These are phyloP conservation scores for Mycothermus thermophilus DNA, from an alignment of 495 filamentous ascomycete genomes.

Conservation along the genomic window DNA sequence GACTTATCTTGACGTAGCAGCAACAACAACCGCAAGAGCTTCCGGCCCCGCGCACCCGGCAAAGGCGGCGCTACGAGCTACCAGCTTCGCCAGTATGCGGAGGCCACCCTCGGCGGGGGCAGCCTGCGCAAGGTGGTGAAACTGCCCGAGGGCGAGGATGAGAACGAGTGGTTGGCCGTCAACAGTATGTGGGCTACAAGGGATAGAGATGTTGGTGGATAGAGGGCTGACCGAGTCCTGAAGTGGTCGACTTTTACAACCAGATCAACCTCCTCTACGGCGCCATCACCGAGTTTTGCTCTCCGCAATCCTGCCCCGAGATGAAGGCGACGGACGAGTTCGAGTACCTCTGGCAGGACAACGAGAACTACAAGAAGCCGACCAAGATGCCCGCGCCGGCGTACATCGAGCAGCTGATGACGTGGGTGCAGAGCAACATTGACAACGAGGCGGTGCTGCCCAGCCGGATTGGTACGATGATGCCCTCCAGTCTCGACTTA, in stretches of 20 bases:
- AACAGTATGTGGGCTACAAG: slow-evolving; percentile 63
- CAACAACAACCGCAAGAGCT: slow-evolving; percentile 75
- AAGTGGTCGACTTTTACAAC: slow-evolving; percentile 99
- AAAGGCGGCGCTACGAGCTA: slow-evolving; percentile 84
- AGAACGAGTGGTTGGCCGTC: slow-evolving; percentile 95
- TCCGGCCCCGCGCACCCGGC: slow-evolving; percentile 75
- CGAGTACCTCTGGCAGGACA: slow-evolving; percentile 98
- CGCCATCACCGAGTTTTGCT: slow-evolving; percentile 98
- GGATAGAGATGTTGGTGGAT: too few relatives aligned
- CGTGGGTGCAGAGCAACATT: slow-evolving; percentile 87
- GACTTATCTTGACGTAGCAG: slow-evolving; percentile 41
- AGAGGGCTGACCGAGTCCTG: too few relatives aligned
- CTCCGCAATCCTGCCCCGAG: slow-evolving; percentile 87
- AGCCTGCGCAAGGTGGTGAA: slow-evolving; percentile 93
- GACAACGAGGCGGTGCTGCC: slow-evolving; percentile 94
- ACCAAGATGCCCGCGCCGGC: slow-evolving; percentile 96
- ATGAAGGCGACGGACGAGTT: slow-evolving; percentile 99
- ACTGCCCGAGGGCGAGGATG: slow-evolving; percentile 89
- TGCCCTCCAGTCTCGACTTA: too few relatives aligned
- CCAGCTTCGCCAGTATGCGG: slow-evolving; percentile 93
- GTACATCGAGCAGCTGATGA: slow-evolving; percentile 96
- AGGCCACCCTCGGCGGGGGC: slow-evolving; percentile 89
- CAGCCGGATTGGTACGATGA: slow-evolving; percentile 66
- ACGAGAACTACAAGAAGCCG: slow-evolving; percentile 78
- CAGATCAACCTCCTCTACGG: slow-evolving; percentile 98